phyloP scores from a whole-genome alignment of 129 eudicot genomes.

The Scalesia atractyloides region DNA sequence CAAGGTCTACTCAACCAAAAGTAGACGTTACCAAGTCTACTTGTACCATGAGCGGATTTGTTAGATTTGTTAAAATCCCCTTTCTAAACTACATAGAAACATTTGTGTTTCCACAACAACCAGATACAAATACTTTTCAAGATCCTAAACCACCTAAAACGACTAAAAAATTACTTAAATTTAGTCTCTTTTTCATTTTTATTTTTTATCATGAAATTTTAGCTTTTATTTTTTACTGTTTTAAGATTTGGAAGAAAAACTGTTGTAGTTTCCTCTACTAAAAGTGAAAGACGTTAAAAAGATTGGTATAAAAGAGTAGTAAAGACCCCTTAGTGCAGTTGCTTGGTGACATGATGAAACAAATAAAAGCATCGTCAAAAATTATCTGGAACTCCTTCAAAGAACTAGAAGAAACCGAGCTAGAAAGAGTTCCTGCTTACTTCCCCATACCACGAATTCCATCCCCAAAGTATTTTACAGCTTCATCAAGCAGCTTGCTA shows the following conservation, averaged over 20 bases:
- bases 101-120: too few species aligned
- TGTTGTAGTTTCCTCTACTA: conserved; percentile 22
- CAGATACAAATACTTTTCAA: too few species aligned
- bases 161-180: background rate
- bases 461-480: conserved; percentile 35
- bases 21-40: too few species aligned
- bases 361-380: conserved; percentile 35
- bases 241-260: conserved; percentile 21
- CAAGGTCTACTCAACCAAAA: too few species aligned
- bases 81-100: too few species aligned
- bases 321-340: background rate
- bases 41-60: too few species aligned
- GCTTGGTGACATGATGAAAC: conserved; percentile 23
- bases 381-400: conserved; percentile 42
- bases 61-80: background rate
- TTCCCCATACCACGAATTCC: conserved; percentile 36
- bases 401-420: conserved; percentile 39
- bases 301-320: conserved; percentile 1
- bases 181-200: background rate
- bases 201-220: background rate
- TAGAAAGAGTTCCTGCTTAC: conserved; percentile 1
- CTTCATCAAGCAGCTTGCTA: conserved; percentile 32
- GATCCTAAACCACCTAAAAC: background rate
- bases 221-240: background rate
- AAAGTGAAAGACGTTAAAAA: conserved; percentile 39